Percentiles rank a stretch among this genome's conserved stretches.
Evolutionary conservation across 2,329 filamentous ascomycete species (phyloP).

Genomic region (Byssochlamys sp.): DNA sequence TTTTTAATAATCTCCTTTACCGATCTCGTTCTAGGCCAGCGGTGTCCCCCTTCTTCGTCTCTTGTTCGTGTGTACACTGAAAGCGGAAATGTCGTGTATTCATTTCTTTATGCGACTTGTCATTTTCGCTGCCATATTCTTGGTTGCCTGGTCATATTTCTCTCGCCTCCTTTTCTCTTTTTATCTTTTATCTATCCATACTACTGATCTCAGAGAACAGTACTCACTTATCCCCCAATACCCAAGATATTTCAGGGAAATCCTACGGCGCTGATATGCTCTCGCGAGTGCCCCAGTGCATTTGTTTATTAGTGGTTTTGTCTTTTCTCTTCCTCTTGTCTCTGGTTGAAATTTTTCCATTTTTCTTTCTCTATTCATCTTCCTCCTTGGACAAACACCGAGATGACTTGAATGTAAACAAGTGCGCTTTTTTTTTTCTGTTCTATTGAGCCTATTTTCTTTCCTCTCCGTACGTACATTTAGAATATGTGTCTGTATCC

Average conservation of each 20-base stretch:
- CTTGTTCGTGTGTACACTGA: conserved; percentile 29
- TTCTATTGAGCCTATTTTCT: conserved; percentile 7
- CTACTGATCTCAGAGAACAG: neutral
- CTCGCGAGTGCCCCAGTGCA: neutral
- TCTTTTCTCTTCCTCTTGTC: neutral
- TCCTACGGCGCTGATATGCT: neutral
- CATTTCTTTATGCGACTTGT: conserved; percentile 15
- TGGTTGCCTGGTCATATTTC: conserved; percentile 4
- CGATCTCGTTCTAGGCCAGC: neutral
- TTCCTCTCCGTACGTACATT: neutral
- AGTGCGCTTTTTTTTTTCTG: conserved; percentile 7
- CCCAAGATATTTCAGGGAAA: neutral
- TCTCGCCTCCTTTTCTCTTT: conserved; percentile 6
- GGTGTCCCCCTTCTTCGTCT: conserved; percentile 11
- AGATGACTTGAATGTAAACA: conserved; percentile 4
- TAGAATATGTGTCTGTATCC: neutral
- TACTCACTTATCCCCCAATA: neutral
- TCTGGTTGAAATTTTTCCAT: conserved; percentile 1
- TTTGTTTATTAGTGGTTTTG: neutral
- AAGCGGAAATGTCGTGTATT: conserved; percentile 31
- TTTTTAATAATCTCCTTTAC: conserved; percentile 1
- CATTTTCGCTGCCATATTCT: conserved; percentile 4
- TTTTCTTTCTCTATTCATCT: conserved; percentile 8
- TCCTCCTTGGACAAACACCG: conserved; percentile 1
- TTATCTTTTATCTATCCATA: conserved; percentile 3